Evolutionary conservation across 2,329 filamentous ascomycete genomes (phyloP), one percentile per base, ranked within the genome.

Genomic region (Trichothecium roseum): DNA sequence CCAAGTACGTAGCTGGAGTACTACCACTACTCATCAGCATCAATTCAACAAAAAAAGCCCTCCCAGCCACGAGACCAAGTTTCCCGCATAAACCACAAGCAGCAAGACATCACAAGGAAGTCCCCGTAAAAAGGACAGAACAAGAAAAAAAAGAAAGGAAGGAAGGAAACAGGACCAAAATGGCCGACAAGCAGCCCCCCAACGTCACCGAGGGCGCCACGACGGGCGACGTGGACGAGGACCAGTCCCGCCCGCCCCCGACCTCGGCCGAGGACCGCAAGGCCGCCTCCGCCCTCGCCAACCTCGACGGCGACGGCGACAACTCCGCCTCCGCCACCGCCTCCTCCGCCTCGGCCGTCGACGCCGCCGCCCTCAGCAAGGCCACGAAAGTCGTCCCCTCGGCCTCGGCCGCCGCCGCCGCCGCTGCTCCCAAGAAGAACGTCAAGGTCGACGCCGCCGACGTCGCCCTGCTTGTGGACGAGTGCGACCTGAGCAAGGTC

Each of bases 361-460:
- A 87, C 54, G 63, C 74, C 35, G 80, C 80, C 40, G 83, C 82
- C 43, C 69, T 83, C 35, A 75, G 66, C 49, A 78, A 83, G 52
- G 83, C 82, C 18, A 81, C 86, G 69, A 74, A 78, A 63, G 69
- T 68, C 30, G 62, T 86, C 26, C 60, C 59, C 28, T 38, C 45
- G 8, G 39, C 50, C 4, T 46, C 51, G 14, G 38, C 50, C 5
- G 50, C 59, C 20, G 39, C 45, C 9, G 39, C 50, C 4, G 47
- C 51, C 15, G 39, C 50, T 4, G 50, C 59, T 7, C 55, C 55
- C 13, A 63, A 63, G 42, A 78, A 73, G 60, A 72, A 71, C 51
- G 71, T 87, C 50, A 89, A 88, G 64, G 74, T 89, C 31, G 82
- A 87, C 41, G 59, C 73, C 5, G 75, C 71, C 3, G 82, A 89